Evolutionary conservation across 306 rosid genomes (phyloP).

Genomic region (Castanopsis chinensis): DNA sequence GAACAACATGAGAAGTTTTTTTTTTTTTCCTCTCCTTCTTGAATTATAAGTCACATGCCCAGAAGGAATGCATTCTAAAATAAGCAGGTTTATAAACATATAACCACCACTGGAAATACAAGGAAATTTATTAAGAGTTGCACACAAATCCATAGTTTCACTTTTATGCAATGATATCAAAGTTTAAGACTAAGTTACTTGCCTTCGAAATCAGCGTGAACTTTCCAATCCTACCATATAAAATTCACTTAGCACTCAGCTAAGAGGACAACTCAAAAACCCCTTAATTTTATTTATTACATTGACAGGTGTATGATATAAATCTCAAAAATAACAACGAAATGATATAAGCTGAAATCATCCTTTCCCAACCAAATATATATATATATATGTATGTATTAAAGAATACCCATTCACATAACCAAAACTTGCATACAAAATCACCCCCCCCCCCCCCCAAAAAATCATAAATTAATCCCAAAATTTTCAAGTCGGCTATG

Average conservation of each 20-base stretch:
- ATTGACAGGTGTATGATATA: background rate
- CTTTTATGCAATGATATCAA: background rate
- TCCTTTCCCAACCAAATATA: background rate
- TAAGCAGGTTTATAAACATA: background rate
- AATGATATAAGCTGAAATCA: background rate
- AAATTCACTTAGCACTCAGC: background rate
- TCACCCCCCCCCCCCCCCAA: too few species aligned
- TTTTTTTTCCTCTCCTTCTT: too few species aligned
- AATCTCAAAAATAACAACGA: background rate
- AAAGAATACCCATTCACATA: background rate
- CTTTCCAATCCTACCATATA: background rate
- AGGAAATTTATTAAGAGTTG: background rate
- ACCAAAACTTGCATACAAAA: background rate
- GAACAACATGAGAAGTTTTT: background rate
- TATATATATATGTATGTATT: background rate
- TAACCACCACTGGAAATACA: background rate
- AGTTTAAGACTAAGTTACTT: background rate
- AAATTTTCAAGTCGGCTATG: too few species aligned
- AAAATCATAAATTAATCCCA: too few species aligned
- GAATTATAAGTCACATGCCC: background rate
- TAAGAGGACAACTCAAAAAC: background rate
- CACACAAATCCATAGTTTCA: conserved; percentile 1
- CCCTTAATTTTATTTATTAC: background rate
- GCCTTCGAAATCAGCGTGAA: background rate
- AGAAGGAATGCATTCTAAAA: background rate